Percentiles rank a stretch among this genome's conserved stretches.
Evolutionary conservation across 2,329 filamentous ascomycete species (phyloP).

Genomic region (Aspergillus ochraceoroseus): DNA sequence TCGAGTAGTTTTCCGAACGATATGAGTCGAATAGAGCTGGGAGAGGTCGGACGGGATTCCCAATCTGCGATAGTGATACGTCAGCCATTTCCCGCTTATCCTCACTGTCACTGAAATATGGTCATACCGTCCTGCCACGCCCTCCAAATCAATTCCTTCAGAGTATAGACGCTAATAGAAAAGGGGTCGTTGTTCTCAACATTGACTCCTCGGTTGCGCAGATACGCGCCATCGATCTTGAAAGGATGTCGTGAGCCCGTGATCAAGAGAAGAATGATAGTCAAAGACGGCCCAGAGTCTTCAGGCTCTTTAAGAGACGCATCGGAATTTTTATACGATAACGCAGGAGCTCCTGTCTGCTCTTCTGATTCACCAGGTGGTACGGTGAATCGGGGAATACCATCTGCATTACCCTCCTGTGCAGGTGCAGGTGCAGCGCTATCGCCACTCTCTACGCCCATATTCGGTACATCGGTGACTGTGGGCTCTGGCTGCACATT

Average conservation of each 20-base stretch:
- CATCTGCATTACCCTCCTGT: slow-evolving; percentile 15
- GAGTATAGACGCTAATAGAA: slow-evolving; percentile 84
- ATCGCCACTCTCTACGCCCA: slow-evolving; percentile 24
- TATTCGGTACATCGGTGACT: slow-evolving; percentile 13
- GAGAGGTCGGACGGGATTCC: slow-evolving; percentile 79
- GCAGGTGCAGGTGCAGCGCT: slow-evolving; percentile 17
- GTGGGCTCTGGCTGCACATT: slow-evolving; percentile 11
- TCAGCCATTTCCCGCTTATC: slow-evolving; percentile 8
- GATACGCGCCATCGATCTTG: slow-evolving; percentile 80
- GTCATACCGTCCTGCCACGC: slow-evolving; percentile 73
- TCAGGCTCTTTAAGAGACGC: slow-evolving; percentile 36
- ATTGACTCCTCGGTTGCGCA: slow-evolving; percentile 72
- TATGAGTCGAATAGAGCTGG: slow-evolving; percentile 84
- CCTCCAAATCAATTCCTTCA: slow-evolving; percentile 88
- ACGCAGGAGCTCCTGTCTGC: slow-evolving; percentile 19
- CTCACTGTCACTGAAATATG: not conserved
- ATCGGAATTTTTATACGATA: slow-evolving; percentile 25
- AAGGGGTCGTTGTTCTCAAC: slow-evolving; percentile 76
- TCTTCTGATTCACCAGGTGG: slow-evolving; percentile 24
- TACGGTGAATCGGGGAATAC: slow-evolving; percentile 13
- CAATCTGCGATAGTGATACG: slow-evolving; percentile 54
- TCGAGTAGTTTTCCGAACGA: slow-evolving; percentile 87
- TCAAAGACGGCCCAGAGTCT: slow-evolving; percentile 35
- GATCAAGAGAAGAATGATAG: slow-evolving; percentile 75
- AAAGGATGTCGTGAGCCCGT: slow-evolving; percentile 83